Conservation (phyloP, 2,329 filamentous ascomycete genomes). For the Arthrobotrys sinensis region DNA sequence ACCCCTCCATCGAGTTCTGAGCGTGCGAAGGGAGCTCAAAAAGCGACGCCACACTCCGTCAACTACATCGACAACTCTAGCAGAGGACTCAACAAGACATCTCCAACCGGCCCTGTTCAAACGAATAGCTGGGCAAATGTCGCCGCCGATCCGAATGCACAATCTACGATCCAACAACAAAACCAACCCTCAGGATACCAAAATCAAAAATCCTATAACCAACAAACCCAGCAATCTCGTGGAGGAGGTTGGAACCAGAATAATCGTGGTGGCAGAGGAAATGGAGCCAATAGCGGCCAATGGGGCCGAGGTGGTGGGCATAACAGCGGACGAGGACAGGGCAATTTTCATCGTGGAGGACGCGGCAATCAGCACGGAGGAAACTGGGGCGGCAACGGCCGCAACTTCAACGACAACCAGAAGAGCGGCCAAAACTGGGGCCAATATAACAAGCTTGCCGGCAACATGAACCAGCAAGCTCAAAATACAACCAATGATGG, state of each 20-base stretch:
- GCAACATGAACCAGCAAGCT: conserved; percentile 3
- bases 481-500: neutral
- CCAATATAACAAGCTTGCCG: neutral
- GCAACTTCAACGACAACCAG: conserved; percentile 9
- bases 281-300: neutral
- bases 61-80: neutral
- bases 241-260: conserved; percentile 22
- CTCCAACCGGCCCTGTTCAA: neutral
- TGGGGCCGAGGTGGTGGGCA: conserved; percentile 3
- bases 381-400: conserved; percentile 8
- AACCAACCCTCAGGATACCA: neutral
- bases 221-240: conserved; percentile 19
- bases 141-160: neutral
- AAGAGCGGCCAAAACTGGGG: conserved; percentile 1
- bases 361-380: conserved; percentile 19
- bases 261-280: conserved; percentile 6
- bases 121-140: conserved; percentile 32
- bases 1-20: conserved; percentile 26
- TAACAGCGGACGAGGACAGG: conserved; percentile 2
- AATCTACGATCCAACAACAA: neutral
- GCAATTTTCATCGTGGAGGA: neutral
- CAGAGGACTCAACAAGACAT: neutral
- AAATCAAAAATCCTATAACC: neutral
- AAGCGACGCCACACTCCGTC: neutral
- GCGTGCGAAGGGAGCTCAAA: neutral